Base-by-base conservation (phyloP, 2,329 filamentous ascomycete species). In the Biscogniauxia sp. region DNA sequence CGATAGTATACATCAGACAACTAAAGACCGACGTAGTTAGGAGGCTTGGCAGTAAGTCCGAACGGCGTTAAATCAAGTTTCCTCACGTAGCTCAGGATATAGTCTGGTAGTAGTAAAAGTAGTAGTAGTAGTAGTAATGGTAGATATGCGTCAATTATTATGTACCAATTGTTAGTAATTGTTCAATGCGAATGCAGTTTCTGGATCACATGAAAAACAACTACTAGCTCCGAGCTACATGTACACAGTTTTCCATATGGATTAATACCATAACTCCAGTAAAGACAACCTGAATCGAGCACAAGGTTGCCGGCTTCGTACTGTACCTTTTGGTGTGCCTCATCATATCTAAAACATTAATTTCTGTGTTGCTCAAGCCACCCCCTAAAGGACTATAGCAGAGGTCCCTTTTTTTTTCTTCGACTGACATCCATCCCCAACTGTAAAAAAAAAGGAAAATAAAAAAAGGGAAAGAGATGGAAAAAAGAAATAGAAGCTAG, bases 401-500 rank as follows among this genome's bases (percentile, higher is more conserved):
- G 15, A 17, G 37, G 15, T 45, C n/a, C 37, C 11, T 17, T 23
- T 23, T 45, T 45, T 45, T 45, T 45, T n/a, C 17, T 45, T 45
- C 37, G n/a, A 45, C 13, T 45, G 11, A 45, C 2, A 45, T 45
- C 37, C 37, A n/a, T 15, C 37, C 37, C 15, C 17, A n/a, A 32
- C 28, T 45, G 37, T 45, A 45, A 45, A 45, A 45, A 7, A n/a
- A 5, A 45, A 28, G 26, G n/a, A n/a, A 41, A 41, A 41, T 41
- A 41, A 41, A 41, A 7, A 41, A 41, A 41, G 13, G 4, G 26
- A 45, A 45, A 45, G 1, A 45, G 17, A 45, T 9, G n/a, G 17
- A 45, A n/a, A 17, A 54, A 13, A 26, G 5, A 20, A 20, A 17
- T 7, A 37, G 3, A 45, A 57, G n/a, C 51, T 58, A 64, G 55